These are phyloP conservation scores for Colletotrichum nymphaeae DNA, from an alignment of 2,329 filamentous ascomycete species.

Conservation along the genomic window DNA sequence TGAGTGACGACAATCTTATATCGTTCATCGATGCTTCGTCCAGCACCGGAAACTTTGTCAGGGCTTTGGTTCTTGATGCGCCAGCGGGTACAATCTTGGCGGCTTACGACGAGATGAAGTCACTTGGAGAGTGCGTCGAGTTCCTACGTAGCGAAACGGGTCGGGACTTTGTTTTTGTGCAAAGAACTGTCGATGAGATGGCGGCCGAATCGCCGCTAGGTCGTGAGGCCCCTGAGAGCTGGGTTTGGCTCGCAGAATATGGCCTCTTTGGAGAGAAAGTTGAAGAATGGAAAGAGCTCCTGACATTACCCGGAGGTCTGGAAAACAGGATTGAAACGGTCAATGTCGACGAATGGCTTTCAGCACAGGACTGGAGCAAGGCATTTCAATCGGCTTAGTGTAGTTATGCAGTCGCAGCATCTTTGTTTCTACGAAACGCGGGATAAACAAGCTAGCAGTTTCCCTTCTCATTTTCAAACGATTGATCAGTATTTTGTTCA, in stretches of 20 bases:
- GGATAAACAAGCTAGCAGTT: too few species aligned
- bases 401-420: neutral
- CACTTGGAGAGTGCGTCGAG: slow-evolving; percentile 43
- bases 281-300: slow-evolving; percentile 1
- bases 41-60: slow-evolving; percentile 57
- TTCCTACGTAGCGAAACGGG: slow-evolving; percentile 50
- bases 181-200: slow-evolving; percentile 47
- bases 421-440: neutral
- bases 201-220: slow-evolving; percentile 9
- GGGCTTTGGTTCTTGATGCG: slow-evolving; percentile 54
- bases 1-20: neutral
- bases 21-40: slow-evolving; percentile 48
- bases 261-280: slow-evolving; percentile 13
- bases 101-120: slow-evolving; percentile 55
- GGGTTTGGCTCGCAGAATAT: slow-evolving; percentile 5
- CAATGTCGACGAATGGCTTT: neutral
- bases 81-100: slow-evolving; percentile 52
- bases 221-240: neutral
- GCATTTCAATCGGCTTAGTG: neutral
- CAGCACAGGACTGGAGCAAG: slow-evolving; percentile 2
- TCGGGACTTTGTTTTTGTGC: slow-evolving; percentile 45
- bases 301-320: neutral
- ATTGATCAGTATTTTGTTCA: too few species aligned
- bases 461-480: too few species aligned
- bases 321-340: neutral